These are phyloP conservation scores for Acrodontium crateriforme DNA, from an alignment of 2,329 filamentous ascomycete genomes.

Conservation along the genomic window DNA sequence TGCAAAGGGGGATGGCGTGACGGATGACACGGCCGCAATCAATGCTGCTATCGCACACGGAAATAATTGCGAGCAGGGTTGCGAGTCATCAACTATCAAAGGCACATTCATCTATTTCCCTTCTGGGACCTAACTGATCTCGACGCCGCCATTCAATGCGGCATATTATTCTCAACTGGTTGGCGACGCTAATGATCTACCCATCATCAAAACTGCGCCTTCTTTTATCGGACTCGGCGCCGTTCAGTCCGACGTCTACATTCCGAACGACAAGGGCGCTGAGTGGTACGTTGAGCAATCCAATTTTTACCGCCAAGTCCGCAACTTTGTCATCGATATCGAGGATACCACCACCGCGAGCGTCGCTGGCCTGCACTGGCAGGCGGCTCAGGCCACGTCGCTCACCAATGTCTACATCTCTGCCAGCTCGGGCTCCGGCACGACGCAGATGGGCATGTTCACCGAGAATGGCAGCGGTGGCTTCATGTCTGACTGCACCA, in stretches of 20 bases:
- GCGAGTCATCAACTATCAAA: slow-evolving; percentile 33
- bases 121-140: slow-evolving; percentile 47
- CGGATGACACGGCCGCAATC: slow-evolving; percentile 44
- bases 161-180: slow-evolving; percentile 52
- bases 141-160: slow-evolving; percentile 40
- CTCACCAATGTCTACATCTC: slow-evolving; percentile 32
- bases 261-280: slow-evolving; percentile 44
- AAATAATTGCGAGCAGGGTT: slow-evolving; percentile 28
- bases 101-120: slow-evolving; percentile 45
- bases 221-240: slow-evolving; percentile 24
- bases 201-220: slow-evolving; percentile 40
- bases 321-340: slow-evolving; percentile 51
- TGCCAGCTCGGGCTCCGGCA: slow-evolving; percentile 30
- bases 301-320: slow-evolving; percentile 50
- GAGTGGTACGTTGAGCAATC: slow-evolving; percentile 35
- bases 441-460: slow-evolving; percentile 25
- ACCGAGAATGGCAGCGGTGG: slow-evolving; percentile 32
- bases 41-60: slow-evolving; percentile 29
- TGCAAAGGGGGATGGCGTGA: slow-evolving; percentile 32
- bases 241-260: slow-evolving; percentile 37
- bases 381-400: slow-evolving; percentile 31
- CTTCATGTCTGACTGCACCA: slow-evolving; percentile 32
- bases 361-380: slow-evolving; percentile 35
- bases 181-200: slow-evolving; percentile 44
- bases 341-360: slow-evolving; percentile 32